Evolutionary conservation across 1,284 basidiomycete genomes (phyloP).

Genomic region (Trichosporon faecale): DNA sequence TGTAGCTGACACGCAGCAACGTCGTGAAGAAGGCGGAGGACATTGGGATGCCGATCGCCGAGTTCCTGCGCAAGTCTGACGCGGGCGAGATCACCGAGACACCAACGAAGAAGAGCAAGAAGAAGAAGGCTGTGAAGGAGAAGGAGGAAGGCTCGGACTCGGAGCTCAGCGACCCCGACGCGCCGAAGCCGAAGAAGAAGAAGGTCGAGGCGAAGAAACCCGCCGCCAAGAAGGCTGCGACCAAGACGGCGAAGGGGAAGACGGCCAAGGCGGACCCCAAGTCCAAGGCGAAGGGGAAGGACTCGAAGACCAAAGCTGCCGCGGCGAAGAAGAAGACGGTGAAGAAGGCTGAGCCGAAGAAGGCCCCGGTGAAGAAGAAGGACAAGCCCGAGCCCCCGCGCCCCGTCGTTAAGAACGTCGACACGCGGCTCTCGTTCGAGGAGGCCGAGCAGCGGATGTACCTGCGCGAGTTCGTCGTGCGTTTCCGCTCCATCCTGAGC

Average conservation of each 20-base stretch:
- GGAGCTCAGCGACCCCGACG: constrained; percentile 22
- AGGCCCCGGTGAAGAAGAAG: constrained; percentile 19
- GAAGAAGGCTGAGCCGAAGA: constrained; percentile 15
- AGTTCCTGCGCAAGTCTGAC: constrained; percentile 16
- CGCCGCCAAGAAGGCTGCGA: not conserved
- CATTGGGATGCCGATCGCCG: constrained; percentile 17
- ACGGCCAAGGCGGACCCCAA: constrained; percentile 14
- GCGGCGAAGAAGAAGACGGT: constrained; percentile 16
- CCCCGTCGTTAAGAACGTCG: constrained; percentile 36
- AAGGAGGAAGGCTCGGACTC: constrained; percentile 13
- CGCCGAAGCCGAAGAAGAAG: constrained; percentile 19
- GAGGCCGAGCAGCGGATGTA: constrained; percentile 42
- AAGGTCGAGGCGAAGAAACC: not conserved
- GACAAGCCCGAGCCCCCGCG: constrained; percentile 10
- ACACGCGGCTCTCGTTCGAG: constrained; percentile 31
- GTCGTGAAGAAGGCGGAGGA: constrained; percentile 24
- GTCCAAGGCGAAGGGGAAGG: constrained; percentile 13
- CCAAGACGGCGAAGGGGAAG: constrained; percentile 8
- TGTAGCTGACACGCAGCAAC: constrained; percentile 10
- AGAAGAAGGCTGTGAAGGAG: not conserved
- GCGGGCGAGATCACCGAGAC: constrained; percentile 1
- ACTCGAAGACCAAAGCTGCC: constrained; percentile 19
- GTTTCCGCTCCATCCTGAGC: constrained; percentile 35
- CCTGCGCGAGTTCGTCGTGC: constrained; percentile 44
- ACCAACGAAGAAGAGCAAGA: not conserved